A percentile compares a stretch with the other conserved stretches of the same genome.
phyloP scores from a whole-genome alignment of 202 grass and related monocot species.

The Sporobolus alterniflorus region DNA sequence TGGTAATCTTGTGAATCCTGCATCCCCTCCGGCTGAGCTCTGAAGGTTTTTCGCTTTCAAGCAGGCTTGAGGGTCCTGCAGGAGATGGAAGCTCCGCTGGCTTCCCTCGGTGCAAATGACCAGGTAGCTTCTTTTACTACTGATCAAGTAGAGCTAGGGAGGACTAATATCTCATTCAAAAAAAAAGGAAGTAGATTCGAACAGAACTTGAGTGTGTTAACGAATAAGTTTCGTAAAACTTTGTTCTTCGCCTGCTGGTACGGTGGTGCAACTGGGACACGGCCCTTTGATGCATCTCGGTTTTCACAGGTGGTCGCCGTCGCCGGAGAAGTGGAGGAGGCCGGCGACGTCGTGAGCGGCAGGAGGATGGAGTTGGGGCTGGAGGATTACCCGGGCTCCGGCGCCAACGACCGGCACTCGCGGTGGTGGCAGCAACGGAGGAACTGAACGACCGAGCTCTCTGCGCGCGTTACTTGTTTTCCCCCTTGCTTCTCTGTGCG shows the following conservation, averaged over 20 bases:
- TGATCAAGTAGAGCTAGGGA: too few species aligned
- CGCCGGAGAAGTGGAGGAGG: background rate
- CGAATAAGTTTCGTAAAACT: background rate
- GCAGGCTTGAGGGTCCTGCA: background rate
- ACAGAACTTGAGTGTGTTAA: background rate
- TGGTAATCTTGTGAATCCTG: conserved; percentile 19
- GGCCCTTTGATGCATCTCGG: background rate
- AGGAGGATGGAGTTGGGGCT: conserved; percentile 40
- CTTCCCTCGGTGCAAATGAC: background rate
- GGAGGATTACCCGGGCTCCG: conserved; percentile 75
- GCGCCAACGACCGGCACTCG: conserved; percentile 71
- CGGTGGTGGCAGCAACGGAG: conserved; percentile 48
- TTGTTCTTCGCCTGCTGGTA: background rate
- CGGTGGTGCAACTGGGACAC: background rate
- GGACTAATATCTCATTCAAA: too few species aligned
- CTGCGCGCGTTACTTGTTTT: background rate
- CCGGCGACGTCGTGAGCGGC: background rate
- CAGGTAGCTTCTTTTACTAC: background rate
- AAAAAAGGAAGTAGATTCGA: background rate
- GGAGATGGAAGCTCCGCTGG: background rate
- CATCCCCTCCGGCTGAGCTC: background rate
- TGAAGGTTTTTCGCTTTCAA: background rate
- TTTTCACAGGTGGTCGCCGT: background rate
- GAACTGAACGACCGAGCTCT: conserved; percentile 21
- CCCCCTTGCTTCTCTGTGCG: background rate